Percentiles rank a stretch among this genome's conserved stretches.
These are phyloP conservation scores for Sanghuangporus baumii DNA, from an alignment of 1,284 basidiomycete genomes.

Conservation along the genomic window DNA sequence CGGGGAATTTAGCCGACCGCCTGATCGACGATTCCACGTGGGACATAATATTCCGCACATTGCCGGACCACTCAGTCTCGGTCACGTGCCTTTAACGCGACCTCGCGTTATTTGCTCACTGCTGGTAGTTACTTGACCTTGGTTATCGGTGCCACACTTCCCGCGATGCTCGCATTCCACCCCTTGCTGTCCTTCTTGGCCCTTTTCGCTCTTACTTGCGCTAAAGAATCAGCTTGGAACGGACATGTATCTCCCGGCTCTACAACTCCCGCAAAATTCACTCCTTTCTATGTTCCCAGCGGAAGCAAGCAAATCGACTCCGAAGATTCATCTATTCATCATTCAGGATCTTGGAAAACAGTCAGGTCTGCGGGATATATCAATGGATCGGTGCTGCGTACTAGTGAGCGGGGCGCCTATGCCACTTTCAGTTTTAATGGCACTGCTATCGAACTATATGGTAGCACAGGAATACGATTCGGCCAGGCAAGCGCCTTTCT, in stretches of 20 bases:
- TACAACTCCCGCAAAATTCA: slow-evolving; percentile 18
- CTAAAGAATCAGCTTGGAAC: slow-evolving; percentile 20
- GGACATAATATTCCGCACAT: background rate
- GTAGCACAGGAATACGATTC: slow-evolving; percentile 47
- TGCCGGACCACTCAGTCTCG: background rate
- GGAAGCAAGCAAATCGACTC: slow-evolving; percentile 22
- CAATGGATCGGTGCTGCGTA: slow-evolving; percentile 18
- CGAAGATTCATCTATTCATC: slow-evolving; percentile 13
- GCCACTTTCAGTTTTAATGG: slow-evolving; percentile 58
- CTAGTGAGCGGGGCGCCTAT: slow-evolving; percentile 36
- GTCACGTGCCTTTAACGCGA: background rate
- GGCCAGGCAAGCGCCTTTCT: slow-evolving; percentile 53
- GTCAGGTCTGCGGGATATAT: slow-evolving; percentile 13
- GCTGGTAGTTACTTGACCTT: background rate
- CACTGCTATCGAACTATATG: slow-evolving; percentile 74
- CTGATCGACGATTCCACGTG: background rate
- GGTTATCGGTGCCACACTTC: background rate
- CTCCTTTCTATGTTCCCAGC: slow-evolving; percentile 23
- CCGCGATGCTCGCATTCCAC: background rate
- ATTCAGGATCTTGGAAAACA: slow-evolving; percentile 19
- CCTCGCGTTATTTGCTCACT: background rate
- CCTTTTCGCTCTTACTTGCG: background rate
- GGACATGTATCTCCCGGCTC: slow-evolving; percentile 18
- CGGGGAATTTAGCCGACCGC: background rate
- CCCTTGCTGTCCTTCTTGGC: background rate